These are phyloP conservation scores for Aspergillus olivimuriae DNA, from an alignment of 495 filamentous ascomycete species.

Conservation along the genomic window DNA sequence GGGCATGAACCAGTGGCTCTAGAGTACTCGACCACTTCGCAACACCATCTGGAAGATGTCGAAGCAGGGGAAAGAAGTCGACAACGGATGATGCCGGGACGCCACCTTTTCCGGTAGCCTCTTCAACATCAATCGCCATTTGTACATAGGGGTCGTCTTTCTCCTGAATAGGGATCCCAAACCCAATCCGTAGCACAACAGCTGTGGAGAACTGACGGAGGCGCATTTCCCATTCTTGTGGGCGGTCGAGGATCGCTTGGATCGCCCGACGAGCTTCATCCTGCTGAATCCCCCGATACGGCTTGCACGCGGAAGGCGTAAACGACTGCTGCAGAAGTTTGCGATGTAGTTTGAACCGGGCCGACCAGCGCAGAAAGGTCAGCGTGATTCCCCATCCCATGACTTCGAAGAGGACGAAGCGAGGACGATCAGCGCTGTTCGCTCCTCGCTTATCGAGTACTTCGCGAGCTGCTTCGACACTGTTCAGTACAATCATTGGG, in stretches of 20 bases:
- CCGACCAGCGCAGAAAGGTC: constrained; percentile 41
- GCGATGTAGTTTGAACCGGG: constrained; percentile 39
- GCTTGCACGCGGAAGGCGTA: constrained; percentile 12
- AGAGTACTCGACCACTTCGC: constrained; percentile 17
- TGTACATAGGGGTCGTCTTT: constrained; percentile 39
- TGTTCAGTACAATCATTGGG: constrained; percentile 16
- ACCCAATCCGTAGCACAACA: constrained; percentile 36
- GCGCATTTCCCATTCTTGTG: constrained; percentile 12
- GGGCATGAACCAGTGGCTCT: constrained; percentile 14
- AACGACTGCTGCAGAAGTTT: constrained; percentile 32
- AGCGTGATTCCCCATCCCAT: constrained; percentile 23
- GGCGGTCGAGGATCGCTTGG: constrained; percentile 4
- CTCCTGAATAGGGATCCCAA: constrained; percentile 34
- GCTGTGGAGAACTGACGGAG: constrained; percentile 12
- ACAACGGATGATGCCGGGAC: constrained; percentile 35
- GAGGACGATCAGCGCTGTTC: constrained; percentile 19
- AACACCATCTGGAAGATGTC: constrained; percentile 14
- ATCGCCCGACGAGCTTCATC: constrained; percentile 14
- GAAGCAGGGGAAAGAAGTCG: constrained; percentile 33
- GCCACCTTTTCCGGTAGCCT: constrained; percentile 37
- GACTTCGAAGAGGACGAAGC: constrained; percentile 37
- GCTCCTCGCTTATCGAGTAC: constrained; percentile 17
- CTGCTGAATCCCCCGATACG: constrained; percentile 10
- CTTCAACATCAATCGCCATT: constrained; percentile 36
- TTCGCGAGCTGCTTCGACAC: constrained; percentile 15